Evolutionary conservation across 139 green algal genomes (phyloP).

Genomic region (Deuterostichococcus epilithicus): DNA sequence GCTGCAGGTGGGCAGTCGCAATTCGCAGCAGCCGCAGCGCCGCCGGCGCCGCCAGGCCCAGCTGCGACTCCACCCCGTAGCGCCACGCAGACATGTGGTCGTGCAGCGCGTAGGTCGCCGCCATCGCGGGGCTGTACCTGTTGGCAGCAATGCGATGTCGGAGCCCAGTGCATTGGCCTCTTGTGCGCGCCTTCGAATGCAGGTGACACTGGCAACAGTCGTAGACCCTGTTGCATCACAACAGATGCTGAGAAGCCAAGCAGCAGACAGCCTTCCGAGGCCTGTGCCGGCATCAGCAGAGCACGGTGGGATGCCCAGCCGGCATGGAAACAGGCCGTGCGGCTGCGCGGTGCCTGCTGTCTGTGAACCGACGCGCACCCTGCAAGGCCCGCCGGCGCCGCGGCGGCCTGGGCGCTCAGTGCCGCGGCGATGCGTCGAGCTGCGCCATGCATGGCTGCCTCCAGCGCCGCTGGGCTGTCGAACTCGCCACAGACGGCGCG

Average conservation of each 20-base stretch:
- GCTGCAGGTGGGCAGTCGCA: conserved; percentile 3
- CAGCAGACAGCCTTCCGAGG: no score
- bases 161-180: neutral
- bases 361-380: neutral
- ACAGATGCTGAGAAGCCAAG: no score
- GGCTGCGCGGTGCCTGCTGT: neutral
- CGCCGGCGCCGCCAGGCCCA: neutral
- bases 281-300: no score
- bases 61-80: neutral
- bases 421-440: neutral
- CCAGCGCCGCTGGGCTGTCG: neutral
- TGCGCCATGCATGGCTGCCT: neutral
- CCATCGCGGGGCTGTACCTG: neutral
- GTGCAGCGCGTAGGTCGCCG: conserved; percentile 7
- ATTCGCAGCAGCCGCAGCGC: conserved; percentile 5
- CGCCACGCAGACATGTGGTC: conserved; percentile 16
- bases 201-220: no score
- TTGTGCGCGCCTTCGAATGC: neutral
- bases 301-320: no score
- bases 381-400: neutral
- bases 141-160: neutral
- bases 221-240: no score
- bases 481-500: neutral
- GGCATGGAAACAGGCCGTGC: no score
- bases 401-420: neutral